Evolutionary conservation across 192 early-diverging fungal species (phyloP).

Genomic region (Podila horticola): DNA sequence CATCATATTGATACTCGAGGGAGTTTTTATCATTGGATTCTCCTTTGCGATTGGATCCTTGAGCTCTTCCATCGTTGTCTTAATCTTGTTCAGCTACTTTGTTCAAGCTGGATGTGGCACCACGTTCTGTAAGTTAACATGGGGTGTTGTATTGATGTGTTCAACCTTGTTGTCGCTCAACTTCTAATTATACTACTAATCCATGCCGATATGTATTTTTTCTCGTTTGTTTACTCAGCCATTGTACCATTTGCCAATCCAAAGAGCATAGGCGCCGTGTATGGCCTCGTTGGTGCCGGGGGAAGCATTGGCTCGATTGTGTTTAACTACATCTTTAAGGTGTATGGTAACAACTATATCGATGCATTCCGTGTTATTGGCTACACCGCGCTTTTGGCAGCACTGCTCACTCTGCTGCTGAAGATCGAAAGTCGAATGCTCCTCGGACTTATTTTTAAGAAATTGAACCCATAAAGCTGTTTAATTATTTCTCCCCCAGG

Average conservation of each 20-base stretch:
- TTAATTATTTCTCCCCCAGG: too few species aligned
- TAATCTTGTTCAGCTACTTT: slow-evolving; percentile 66
- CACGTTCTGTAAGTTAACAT: slow-evolving; percentile 56
- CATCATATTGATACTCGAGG: slow-evolving; percentile 55
- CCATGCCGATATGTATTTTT: background rate
- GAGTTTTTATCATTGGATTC: slow-evolving; percentile 62
- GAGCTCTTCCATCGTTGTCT: slow-evolving; percentile 48
- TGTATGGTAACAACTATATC: slow-evolving; percentile 32
- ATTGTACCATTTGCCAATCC: slow-evolving; percentile 70
- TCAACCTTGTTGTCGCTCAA: too few species aligned
- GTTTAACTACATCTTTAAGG: slow-evolving; percentile 62
- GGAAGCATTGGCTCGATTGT: slow-evolving; percentile 69
- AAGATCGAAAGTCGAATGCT: slow-evolving; percentile 31
- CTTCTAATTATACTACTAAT: too few species aligned
- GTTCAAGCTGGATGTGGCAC: slow-evolving; percentile 65
- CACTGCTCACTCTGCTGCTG: slow-evolving; percentile 39
- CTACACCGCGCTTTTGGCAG: slow-evolving; percentile 37
- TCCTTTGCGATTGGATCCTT: slow-evolving; percentile 42
- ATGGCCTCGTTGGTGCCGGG: slow-evolving; percentile 73
- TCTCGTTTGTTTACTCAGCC: background rate
- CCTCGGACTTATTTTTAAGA: slow-evolving; percentile 18
- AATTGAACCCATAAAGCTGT: slow-evolving; percentile 15
- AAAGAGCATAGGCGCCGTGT: slow-evolving; percentile 53
- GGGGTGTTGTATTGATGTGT: too few species aligned
- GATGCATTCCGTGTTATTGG: slow-evolving; percentile 60